Base-by-base conservation (phyloP, 371 early-diverging fungal genomes). In the Apophysomyces sp. region DNA sequence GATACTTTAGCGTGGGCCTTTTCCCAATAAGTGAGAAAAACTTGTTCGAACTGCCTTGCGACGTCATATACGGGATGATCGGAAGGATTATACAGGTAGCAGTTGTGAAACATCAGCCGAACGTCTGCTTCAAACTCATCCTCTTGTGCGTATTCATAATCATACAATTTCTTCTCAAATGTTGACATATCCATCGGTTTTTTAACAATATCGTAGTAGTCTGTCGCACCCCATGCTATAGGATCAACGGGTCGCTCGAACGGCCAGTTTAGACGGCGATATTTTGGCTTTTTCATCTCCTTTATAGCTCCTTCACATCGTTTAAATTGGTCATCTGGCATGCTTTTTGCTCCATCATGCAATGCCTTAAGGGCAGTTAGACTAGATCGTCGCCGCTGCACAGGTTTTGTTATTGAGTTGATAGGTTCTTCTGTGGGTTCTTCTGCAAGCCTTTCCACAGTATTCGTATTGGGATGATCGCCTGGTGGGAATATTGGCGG, bases 141-240 rank as follows among this genome's bases (percentile, higher is more conserved):
- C 49, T 80, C 68, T 12, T 52, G 57, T 0, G 63, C 16, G 58
- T 91, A 91, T 58, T 69, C 37, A 37, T 61, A 60, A 0, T 60
- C 57, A 6, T 92, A 91, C 2, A 98, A 69, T 53, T 92, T 94
- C 52, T 71, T 75, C 59, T 86, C 86, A 34, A 98, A 87, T 0
- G 99, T 99, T 15, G 86, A 79, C 55, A 98, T 65, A 65, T 99
- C 99, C 99, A 99, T 99, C 7, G 99, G 99, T 28, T 88, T 58
- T 66, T 92, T 95, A 67, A 99, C 89, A 40, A 98, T 84, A 0
- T 88, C 85, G 34, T 83, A 84, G 74, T 99, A 99, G 55, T 88
- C 88, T 4, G 95, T 94, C 13, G 97, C 94, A 41, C 89, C 88
- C 67, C 98, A 81, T 1, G 87, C 87, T 16, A 89, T 82, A 9